phyloP scores from a whole-genome alignment of 2,329 filamentous ascomycete species.

The Cercospora sesami region DNA sequence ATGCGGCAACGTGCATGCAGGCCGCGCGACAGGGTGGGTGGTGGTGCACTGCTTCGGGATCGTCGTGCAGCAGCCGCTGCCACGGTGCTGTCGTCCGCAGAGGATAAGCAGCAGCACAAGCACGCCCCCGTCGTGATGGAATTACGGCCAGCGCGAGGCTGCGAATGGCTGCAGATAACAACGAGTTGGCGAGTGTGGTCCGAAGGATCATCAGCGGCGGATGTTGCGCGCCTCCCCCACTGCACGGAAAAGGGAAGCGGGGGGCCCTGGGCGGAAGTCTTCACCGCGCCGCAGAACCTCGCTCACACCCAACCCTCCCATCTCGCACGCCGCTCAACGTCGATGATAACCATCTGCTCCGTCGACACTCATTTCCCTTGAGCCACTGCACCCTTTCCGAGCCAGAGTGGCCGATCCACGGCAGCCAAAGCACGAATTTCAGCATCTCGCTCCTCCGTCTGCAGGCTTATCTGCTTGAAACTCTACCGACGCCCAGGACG shows the following conservation, averaged over 20 bases:
- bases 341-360: not conserved
- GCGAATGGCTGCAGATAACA: constrained; percentile 17
- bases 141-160: not conserved
- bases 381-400: not conserved
- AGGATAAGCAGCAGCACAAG: not conserved
- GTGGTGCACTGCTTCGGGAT: not conserved
- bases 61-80: not conserved
- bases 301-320: no score
- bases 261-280: not conserved
- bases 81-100: not conserved
- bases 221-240: not conserved
- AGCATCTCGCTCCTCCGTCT: not conserved
- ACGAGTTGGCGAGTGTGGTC: not conserved
- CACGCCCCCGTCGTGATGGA: not conserved
- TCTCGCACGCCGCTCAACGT: not conserved
- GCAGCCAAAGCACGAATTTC: not conserved
- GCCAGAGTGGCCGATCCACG: not conserved
- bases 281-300: not conserved
- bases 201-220: not conserved
- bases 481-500: not conserved
- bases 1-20: not conserved
- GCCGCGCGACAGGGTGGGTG: not conserved
- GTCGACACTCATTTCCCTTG: not conserved
- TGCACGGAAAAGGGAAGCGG: not conserved
- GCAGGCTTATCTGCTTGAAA: not conserved